Evolutionary conservation across 2,329 filamentous ascomycete species (phyloP), one percentile per base, ranked within the genome.

Genomic region (Xylariaceae sp.): DNA sequence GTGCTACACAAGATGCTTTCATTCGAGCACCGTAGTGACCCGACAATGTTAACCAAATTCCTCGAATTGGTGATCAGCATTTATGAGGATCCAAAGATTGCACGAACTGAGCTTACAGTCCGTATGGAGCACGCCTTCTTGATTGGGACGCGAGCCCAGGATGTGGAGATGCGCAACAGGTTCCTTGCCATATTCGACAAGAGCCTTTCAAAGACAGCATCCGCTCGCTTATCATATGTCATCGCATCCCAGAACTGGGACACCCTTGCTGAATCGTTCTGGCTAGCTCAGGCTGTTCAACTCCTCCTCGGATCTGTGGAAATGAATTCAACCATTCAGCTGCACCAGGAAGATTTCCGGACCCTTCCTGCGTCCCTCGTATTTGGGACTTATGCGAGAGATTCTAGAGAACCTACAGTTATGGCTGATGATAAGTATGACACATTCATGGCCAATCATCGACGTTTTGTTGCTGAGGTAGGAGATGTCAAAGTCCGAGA

Each of bases 1-100:
- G 95, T 99, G 1, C 78, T 99, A n/a, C 93, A 96, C 67, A 99
- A 99, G 77, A 99, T 99, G 95, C 79, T 98, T 16, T 88, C 93
- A 0, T 99, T 99, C 65, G 95, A 99, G 74, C 86, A 90, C 54
- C 85, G 95, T 40, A 77, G 83, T 23, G 93, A 98, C 70, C 85
- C 88, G 29, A 91, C 89, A 0, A 88, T 99, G 77, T 81, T 99
- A 54, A 92, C 89, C 64, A 93, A 93, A 70, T 99, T 98, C 77
- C 80, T 99, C 56, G 90, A 98, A 63, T 85, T 99, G 21, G 95
- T 99, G 21, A 96, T 99, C 65, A 88, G 93, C 47, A 97, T 99
- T 57, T 99, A 99, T 71, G 96, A 99, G 70, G 95, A 99, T 68
- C 91, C 92, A 0, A 96, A 96, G 75, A 95, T 99, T 60, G 92